A percentile compares a stretch with the other conserved stretches of the same genome.
Evolutionary conservation across 441 rosid genomes (phyloP).

Genomic region (Geranium incanum): DNA sequence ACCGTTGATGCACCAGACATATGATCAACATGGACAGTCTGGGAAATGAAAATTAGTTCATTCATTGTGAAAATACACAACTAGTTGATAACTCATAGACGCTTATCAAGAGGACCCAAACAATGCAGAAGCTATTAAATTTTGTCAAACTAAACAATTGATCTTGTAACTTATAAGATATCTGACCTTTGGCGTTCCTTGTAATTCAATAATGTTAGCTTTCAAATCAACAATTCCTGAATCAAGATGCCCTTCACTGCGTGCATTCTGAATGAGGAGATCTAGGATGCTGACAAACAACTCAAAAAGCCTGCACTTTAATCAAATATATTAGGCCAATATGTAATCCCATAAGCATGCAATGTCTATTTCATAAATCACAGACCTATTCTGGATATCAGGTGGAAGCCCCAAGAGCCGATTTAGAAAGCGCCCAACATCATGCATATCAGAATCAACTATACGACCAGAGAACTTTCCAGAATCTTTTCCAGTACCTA

Average conservation of each 20-base stretch:
- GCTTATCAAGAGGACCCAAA: constrained; percentile 83
- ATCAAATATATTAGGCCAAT: constrained; percentile 17
- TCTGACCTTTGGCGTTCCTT: constrained; percentile 79
- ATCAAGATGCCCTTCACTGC: constrained; percentile 88
- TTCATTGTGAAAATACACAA: background rate
- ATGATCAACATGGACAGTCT: constrained; percentile 90
- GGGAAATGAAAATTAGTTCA: background rate
- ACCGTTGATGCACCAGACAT: constrained; percentile 93
- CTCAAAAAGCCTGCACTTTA: constrained; percentile 71
- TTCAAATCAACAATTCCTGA: constrained; percentile 94
- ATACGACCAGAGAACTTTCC: constrained; percentile 86
- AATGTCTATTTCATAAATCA: constrained; percentile 20
- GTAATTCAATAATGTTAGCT: constrained; percentile 71
- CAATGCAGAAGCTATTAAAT: constrained; percentile 25
- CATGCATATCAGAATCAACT: constrained; percentile 98
- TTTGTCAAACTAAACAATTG: constrained; percentile 19
- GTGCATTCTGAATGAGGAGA: constrained; percentile 87
- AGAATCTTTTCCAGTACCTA: constrained; percentile 78
- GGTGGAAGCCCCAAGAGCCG: constrained; percentile 95
- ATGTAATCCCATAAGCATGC: constrained; percentile 13
- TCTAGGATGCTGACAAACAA: constrained; percentile 85
- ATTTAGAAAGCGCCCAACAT: constrained; percentile 92
- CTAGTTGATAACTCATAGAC: constrained; percentile 33
- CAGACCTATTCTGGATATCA: constrained; percentile 84
- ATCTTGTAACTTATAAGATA: constrained; percentile 23